These are phyloP conservation scores for Neolentinus lepideus DNA, from an alignment of 1,284 basidiomycete species.

Conservation along the genomic window DNA sequence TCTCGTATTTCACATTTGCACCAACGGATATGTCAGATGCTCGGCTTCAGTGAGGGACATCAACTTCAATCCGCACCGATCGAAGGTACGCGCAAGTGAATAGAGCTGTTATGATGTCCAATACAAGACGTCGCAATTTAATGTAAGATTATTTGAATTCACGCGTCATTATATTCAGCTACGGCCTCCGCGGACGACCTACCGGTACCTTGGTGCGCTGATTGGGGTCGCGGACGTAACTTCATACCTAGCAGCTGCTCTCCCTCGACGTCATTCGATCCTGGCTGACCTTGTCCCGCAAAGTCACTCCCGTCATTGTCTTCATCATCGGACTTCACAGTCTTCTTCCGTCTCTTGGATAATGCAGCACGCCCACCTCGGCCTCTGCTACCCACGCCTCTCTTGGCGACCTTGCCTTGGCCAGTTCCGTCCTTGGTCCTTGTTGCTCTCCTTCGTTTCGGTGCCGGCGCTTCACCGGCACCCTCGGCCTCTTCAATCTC, in stretches of 20 bases:
- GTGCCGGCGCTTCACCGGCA: constrained; percentile 17
- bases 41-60: too few relatives aligned
- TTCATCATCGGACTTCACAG: constrained; percentile 2
- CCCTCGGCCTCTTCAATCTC: constrained; percentile 12
- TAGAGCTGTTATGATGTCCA: not conserved
- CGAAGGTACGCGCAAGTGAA: not conserved
- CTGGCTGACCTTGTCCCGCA: not conserved
- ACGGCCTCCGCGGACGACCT: not conserved
- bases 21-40: not conserved
- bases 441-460: constrained; percentile 22
- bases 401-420: not conserved
- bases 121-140: not conserved
- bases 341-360: constrained; percentile 5
- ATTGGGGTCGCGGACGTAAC: constrained; percentile 30
- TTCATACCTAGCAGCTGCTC: constrained; percentile 16
- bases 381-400: not conserved
- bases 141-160: not conserved
- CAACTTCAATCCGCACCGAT: too few relatives aligned
- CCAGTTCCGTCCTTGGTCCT: not conserved
- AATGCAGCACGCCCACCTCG: not conserved
- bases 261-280: constrained; percentile 6
- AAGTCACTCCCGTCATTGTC: not conserved
- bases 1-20: not conserved
- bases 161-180: not conserved
- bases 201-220: constrained; percentile 14